These are phyloP conservation scores for Penicillium fuscoglaucum DNA, from an alignment of 2,329 filamentous ascomycete genomes.

Conservation along the genomic window DNA sequence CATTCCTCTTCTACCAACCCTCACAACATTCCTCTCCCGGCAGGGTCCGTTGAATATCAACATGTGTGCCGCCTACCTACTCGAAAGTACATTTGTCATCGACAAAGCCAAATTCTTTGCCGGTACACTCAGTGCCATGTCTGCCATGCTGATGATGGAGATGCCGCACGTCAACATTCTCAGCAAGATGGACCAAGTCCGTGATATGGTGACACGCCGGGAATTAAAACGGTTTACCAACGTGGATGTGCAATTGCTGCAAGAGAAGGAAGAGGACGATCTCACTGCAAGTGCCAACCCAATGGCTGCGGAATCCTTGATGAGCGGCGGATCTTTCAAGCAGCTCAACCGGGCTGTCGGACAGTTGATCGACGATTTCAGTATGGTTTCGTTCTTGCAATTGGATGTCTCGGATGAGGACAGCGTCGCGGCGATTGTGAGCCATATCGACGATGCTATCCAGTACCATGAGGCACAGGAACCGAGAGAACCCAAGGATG, in stretches of 20 bases:
- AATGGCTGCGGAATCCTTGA: slow-evolving; percentile 65
- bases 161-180: slow-evolving; percentile 95
- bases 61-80: slow-evolving; percentile 88
- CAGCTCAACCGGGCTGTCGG: slow-evolving; percentile 85
- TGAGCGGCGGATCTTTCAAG: slow-evolving; percentile 80
- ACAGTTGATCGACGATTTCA: slow-evolving; percentile 91
- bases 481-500: slow-evolving; percentile 75
- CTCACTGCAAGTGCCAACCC: slow-evolving; percentile 60
- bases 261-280: slow-evolving; percentile 60
- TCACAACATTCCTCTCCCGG: slow-evolving; percentile 78
- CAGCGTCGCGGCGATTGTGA: slow-evolving; percentile 79
- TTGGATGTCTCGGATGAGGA: slow-evolving; percentile 89
- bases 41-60: slow-evolving; percentile 81
- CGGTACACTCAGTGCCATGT: slow-evolving; percentile 94
- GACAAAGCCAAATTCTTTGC: slow-evolving; percentile 98
- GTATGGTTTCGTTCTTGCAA: slow-evolving; percentile 94
- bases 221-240: slow-evolving; percentile 89
- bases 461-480: slow-evolving; percentile 94
- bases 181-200: slow-evolving; percentile 96
- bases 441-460: slow-evolving; percentile 91
- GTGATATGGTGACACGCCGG: slow-evolving; percentile 80
- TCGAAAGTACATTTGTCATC: slow-evolving; percentile 93
- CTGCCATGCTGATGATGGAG: slow-evolving; percentile 97
- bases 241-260: slow-evolving; percentile 77
- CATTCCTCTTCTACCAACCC: slow-evolving; percentile 82